These are phyloP conservation scores for Suillus paluster DNA, from an alignment of 768 basidiomycete species.

Conservation along the genomic window DNA sequence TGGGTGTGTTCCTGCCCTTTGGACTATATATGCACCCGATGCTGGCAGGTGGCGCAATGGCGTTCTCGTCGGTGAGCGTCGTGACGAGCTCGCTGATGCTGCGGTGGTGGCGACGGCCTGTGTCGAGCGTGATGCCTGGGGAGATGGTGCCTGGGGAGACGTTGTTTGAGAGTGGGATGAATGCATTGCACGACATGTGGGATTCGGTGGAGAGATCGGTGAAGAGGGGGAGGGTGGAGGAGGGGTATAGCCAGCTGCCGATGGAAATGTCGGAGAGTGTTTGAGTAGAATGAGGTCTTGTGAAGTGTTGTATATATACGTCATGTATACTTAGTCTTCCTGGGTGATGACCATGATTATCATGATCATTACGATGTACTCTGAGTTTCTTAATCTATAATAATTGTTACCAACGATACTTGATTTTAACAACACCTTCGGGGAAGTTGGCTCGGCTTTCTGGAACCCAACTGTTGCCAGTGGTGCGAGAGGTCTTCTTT, in stretches of 20 bases:
- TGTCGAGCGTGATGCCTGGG: slow-evolving; percentile 70
- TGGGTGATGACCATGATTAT: background rate
- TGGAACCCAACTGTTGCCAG: too few species aligned
- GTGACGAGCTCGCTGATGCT: slow-evolving; percentile 88
- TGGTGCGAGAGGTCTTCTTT: too few species aligned
- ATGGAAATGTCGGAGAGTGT: slow-evolving; percentile 60
- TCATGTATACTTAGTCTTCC: background rate
- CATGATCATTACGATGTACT: too few species aligned
- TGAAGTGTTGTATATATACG: background rate
- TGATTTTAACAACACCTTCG: too few species aligned
- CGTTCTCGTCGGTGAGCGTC: slow-evolving; percentile 95
- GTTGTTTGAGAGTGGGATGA: slow-evolving; percentile 44
- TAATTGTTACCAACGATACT: too few species aligned
- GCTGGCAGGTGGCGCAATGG: slow-evolving; percentile 99
- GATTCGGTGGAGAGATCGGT: slow-evolving; percentile 45
- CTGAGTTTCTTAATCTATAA: too few species aligned
- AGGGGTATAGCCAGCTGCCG: slow-evolving; percentile 73
- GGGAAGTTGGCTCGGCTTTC: too few species aligned
- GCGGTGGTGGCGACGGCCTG: slow-evolving; percentile 81
- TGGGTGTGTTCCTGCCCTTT: slow-evolving; percentile 94
- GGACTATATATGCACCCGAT: slow-evolving; percentile 95
- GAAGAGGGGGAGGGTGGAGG: slow-evolving; percentile 42
- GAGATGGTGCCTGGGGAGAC: slow-evolving; percentile 44
- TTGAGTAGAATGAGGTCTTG: slow-evolving; percentile 15
- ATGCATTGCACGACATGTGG: slow-evolving; percentile 53